phyloP scores from a whole-genome alignment of 495 filamentous ascomycete genomes.

The Aspergillus egyptiacus region DNA sequence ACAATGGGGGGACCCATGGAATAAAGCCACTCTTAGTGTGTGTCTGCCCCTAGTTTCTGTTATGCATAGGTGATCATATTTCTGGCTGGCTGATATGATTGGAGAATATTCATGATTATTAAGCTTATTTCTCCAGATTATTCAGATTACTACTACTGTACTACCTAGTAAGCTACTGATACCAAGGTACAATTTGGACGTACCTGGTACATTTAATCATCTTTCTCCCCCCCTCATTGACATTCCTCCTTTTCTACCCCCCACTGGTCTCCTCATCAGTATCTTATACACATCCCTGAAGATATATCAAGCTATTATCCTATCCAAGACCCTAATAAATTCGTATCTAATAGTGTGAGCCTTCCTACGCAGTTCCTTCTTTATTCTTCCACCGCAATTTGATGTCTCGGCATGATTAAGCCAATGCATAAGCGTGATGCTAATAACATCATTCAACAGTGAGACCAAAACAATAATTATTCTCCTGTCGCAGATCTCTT shows the following conservation, averaged over 20 bases:
- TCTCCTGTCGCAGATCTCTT: slow-evolving; percentile 25
- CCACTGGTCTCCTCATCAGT: no score
- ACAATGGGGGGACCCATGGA: no score
- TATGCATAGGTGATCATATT: no score
- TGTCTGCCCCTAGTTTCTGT: no score
- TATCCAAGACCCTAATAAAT: no score
- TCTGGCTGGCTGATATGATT: not conserved
- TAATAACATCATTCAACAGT: slow-evolving; percentile 13
- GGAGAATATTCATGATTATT: not conserved
- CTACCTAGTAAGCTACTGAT: not conserved
- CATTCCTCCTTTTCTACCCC: no score
- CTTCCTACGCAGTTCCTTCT: not conserved
- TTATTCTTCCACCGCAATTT: slow-evolving; percentile 6
- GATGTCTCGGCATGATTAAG: slow-evolving; percentile 18
- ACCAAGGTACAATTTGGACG: no score
- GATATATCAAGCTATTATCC: no score
- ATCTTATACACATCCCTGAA: no score
- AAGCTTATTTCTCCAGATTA: slow-evolving; percentile 1
- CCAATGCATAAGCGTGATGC: slow-evolving; percentile 28
- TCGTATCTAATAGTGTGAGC: slow-evolving; percentile 5
- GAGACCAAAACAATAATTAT: slow-evolving; percentile 6
- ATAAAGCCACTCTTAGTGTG: not conserved
- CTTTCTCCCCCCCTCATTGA: not conserved
- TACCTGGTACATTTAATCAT: not conserved
- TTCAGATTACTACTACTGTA: slow-evolving; percentile 2